These are phyloP conservation scores for Eucalyptus cladocalyx DNA, from an alignment of 345 rosid genomes.

Conservation along the genomic window DNA sequence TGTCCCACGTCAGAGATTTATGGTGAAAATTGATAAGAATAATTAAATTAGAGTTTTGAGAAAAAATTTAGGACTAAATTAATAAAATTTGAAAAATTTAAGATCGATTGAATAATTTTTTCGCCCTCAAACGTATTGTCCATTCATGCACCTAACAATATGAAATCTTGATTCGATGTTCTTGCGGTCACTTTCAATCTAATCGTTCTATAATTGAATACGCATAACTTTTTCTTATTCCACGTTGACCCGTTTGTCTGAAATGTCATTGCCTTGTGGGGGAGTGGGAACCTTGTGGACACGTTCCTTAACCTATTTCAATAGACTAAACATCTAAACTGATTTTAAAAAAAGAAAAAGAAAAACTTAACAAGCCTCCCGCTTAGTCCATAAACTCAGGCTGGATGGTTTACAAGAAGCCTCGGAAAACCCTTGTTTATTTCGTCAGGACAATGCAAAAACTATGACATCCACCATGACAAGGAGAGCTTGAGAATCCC, in stretches of 20 bases:
- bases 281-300: neutral
- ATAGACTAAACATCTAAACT: neutral
- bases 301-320: neutral
- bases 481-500: neutral
- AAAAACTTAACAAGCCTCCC: neutral
- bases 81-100: neutral
- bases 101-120: accelerated
- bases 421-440: neutral
- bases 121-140: neutral
- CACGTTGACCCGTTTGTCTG: neutral
- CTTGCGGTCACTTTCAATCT: neutral
- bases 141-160: neutral
- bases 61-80: accelerated
- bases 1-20: neutral
- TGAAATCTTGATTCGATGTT: neutral
- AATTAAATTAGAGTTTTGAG: accelerated
- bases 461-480: neutral
- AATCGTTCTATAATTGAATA: neutral
- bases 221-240: neutral
- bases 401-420: neutral
- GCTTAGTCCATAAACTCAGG: neutral
- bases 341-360: neutral
- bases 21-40: accelerated
- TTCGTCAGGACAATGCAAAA: neutral
- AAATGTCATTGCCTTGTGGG: neutral